Evolutionary conservation across 495 filamentous ascomycete genomes (phyloP), one percentile per base, ranked within the genome.

Genomic region (Darksidea phi): DNA sequence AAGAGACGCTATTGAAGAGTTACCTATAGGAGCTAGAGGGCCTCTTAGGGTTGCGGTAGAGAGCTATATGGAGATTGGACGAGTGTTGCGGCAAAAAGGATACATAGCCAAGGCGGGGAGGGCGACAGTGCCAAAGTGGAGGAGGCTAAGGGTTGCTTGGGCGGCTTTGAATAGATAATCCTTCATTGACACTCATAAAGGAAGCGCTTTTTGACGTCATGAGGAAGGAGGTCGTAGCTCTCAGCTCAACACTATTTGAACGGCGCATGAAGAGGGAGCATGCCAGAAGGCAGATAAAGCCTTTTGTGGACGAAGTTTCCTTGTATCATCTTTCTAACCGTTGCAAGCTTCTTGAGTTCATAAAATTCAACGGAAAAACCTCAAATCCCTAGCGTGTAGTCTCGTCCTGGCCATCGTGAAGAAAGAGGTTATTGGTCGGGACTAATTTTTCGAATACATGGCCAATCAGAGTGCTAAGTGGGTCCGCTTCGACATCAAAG

Each of bases 41-140:
- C 83, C 85, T 1, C 78, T 88, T 70, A 74, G 81, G 26, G 84
- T 87, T 8, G 86, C 84, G 2, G 82, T 88, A 0, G 85, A 88
- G 72, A 86, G 83, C 61, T 89, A 89, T 59, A 85, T 89, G 80
- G 85, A 87, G 66, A 89, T 88, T 70, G 86, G 84, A 13, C 70
- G 84, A 37, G 79, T 85, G 51, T 69, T 85, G 49, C 70, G 71
- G 47, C 72, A 75, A 51, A 70, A 70, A 46, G 70, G 72, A 15
- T 77, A 76, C 43, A 70, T 72, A 53, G 72, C 78, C 37, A 82
- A 80, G 66, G 78, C 74, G 61, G 82, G 79, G 21, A 71, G 76
- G 63, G 83, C 83, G 17, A 85, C 83, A 17, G 84, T 87, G 18
- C 79, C 84, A 37, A 79, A 71, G 48, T 59, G 67, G 46, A 78